Percentiles rank a stretch among this genome's conserved stretches.
These are phyloP conservation scores for Phytophthora capsici DNA, from an alignment of 352 stramenopile species.

Conservation along the genomic window DNA sequence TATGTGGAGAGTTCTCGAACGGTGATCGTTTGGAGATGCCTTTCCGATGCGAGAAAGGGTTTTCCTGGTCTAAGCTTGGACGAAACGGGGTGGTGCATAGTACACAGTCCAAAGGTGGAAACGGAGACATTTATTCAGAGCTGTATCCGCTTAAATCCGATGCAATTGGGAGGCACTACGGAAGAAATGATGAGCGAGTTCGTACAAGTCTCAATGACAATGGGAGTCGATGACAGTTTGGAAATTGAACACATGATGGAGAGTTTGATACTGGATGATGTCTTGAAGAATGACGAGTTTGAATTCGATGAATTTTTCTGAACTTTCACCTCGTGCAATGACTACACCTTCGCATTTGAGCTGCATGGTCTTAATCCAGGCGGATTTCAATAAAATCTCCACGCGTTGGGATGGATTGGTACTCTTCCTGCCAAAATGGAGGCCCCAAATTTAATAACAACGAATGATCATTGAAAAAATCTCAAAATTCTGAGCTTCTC, in stretches of 20 bases:
- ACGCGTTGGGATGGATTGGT: no score
- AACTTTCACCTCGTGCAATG: no score
- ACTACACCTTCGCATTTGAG: no score
- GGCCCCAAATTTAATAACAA: no score
- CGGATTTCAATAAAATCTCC: no score
- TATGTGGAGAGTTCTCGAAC: not conserved
- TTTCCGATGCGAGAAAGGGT: not conserved
- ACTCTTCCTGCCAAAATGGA: no score
- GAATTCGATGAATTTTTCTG: not conserved
- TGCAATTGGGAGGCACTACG: not conserved
- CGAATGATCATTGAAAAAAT: no score
- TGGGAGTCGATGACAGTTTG: not conserved
- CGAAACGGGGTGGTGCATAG: not conserved
- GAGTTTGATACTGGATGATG: not conserved
- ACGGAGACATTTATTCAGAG: not conserved
- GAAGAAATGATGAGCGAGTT: not conserved
- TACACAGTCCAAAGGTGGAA: not conserved
- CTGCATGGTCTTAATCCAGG: no score
- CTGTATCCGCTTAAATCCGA: not conserved
- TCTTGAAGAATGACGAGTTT: not conserved
- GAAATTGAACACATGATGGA: constrained; percentile 2
- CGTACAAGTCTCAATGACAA: not conserved
- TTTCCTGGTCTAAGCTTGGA: not conserved
- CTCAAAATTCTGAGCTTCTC: no score
- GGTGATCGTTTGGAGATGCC: not conserved